Evolutionary conservation across 129 eudicot species (phyloP).

Genomic region (Pseudognaphalium luteoalbum): DNA sequence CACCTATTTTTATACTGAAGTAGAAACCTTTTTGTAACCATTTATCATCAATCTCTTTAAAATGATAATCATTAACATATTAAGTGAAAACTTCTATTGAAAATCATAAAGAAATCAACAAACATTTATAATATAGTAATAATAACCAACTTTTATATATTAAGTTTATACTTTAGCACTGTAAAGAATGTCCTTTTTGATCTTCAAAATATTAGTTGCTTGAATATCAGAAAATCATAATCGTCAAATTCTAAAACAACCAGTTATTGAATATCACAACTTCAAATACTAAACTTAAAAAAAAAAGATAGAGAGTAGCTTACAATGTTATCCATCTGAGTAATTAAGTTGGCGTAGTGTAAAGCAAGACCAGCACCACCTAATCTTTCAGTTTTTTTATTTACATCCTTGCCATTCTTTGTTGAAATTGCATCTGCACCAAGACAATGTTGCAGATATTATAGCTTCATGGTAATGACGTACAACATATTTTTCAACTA

Average conservation of each 20-base stretch:
- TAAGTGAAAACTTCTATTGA: background rate
- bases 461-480: background rate
- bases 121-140: too few relatives aligned
- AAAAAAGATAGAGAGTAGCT: conserved; percentile 30
- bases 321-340: conserved; percentile 91
- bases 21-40: background rate
- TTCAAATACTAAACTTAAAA: background rate
- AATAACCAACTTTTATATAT: too few relatives aligned
- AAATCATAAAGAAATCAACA: background rate
- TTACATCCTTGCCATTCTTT: conserved; percentile 40
- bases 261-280: background rate
- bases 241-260: too few relatives aligned
- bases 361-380: conserved; percentile 94
- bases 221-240: too few relatives aligned
- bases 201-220: too few relatives aligned
- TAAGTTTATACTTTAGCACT: too few relatives aligned
- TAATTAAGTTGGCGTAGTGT: conserved; percentile 92
- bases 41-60: too few relatives aligned
- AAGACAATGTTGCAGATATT: background rate
- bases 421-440: conserved; percentile 38
- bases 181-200: too few relatives aligned
- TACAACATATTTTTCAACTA: background rate
- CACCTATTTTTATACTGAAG: background rate
- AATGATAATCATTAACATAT: background rate
- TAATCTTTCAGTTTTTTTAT: conserved; percentile 58